phyloP scores from a whole-genome alignment of 2,329 filamentous ascomycete genomes.

The Trichoderma gracile region DNA sequence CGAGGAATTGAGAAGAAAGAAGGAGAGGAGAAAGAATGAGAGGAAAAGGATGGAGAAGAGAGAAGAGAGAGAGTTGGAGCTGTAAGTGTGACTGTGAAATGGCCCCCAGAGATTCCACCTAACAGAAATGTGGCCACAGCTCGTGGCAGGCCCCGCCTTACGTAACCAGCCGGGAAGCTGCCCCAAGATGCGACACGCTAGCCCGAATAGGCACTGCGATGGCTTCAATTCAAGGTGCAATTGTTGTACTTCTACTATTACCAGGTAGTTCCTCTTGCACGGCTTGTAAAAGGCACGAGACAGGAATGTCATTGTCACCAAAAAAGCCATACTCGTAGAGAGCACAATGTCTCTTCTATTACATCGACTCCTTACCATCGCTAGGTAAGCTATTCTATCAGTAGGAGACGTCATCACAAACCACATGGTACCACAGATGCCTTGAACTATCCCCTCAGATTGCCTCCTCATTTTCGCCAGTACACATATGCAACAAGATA shows the following conservation, averaged over 20 bases:
- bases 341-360: no score
- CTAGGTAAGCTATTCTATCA: no score
- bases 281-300: no score
- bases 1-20: neutral
- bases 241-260: no score
- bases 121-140: slow-evolving; percentile 28
- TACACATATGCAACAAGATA: neutral
- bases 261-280: no score
- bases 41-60: neutral
- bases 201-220: neutral
- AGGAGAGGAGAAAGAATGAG: slow-evolving; percentile 17
- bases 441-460: neutral
- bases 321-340: no score
- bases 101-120: neutral
- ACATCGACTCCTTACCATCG: no score
- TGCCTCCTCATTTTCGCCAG: neutral
- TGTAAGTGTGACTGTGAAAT: neutral
- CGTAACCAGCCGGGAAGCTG: neutral
- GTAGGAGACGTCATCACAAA: no score
- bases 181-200: neutral
- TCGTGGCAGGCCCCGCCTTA: slow-evolving; percentile 17
- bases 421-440: no score
- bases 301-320: no score
- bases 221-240: no score
- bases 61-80: slow-evolving; percentile 16